Conservation (phyloP, 2,329 filamentous ascomycete species). For the Helicocarpus griseus region DNA sequence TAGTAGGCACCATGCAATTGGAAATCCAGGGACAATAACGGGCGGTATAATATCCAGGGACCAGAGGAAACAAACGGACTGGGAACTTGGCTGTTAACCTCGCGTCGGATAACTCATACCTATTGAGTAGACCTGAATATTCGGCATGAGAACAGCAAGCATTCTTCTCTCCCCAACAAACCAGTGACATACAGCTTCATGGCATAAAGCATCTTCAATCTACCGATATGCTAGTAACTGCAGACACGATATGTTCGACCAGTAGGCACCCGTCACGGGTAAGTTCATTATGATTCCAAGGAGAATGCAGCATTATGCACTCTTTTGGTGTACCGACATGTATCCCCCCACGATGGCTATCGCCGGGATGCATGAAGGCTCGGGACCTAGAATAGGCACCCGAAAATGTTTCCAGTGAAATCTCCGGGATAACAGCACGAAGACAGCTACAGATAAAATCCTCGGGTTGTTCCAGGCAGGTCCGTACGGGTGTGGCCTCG, state of each 20-base stretch:
- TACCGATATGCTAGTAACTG: conserved; percentile 10
- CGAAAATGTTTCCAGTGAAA: conserved; percentile 11
- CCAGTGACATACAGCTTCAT: neutral
- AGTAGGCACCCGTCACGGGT: conserved; percentile 6
- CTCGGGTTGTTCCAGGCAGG: neutral
- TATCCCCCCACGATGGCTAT: conserved; percentile 23
- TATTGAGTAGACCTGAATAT: neutral
- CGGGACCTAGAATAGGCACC: conserved; percentile 11
- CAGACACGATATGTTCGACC: conserved; percentile 8
- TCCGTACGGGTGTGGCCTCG: conserved; percentile 3
- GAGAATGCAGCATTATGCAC: conserved; percentile 30
- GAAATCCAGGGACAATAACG: neutral
- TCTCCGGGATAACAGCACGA: conserved; percentile 17
- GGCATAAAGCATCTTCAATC: neutral
- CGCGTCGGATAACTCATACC: neutral
- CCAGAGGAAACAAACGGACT: neutral
- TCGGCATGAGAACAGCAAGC: neutral
- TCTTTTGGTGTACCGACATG: conserved; percentile 23
- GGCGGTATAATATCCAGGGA: neutral
- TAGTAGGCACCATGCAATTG: neutral
- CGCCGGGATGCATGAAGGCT: conserved; percentile 18
- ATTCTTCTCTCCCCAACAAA: neutral
- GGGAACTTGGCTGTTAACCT: neutral
- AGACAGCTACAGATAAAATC: conserved; percentile 7
- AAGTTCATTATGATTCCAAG: conserved; percentile 1